Percentiles rank a stretch among this genome's conserved stretches.
These are phyloP conservation scores for Coriolopsis trogii DNA, from an alignment of 1,284 basidiomycete genomes.

Conservation along the genomic window DNA sequence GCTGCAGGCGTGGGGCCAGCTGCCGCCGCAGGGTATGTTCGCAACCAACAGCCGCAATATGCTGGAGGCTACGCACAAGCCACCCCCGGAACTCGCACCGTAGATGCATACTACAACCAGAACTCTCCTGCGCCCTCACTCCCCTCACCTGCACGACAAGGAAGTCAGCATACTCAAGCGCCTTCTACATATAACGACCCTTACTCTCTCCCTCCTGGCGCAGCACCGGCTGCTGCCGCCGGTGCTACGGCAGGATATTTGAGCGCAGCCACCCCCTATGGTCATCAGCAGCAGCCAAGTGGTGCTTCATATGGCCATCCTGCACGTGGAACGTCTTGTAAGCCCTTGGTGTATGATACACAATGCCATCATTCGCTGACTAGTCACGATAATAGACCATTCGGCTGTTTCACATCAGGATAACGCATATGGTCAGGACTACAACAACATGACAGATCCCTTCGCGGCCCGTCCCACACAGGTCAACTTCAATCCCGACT, in stretches of 20 bases:
- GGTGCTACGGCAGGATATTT: constrained; percentile 23
- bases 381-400: constrained; percentile 45
- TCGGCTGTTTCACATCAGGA: constrained; percentile 50
- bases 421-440: constrained; percentile 43
- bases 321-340: constrained; percentile 58
- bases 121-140: constrained; percentile 36
- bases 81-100: constrained; percentile 62
- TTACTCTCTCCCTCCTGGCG: constrained; percentile 15
- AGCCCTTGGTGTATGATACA: constrained; percentile 27
- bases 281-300: constrained; percentile 35
- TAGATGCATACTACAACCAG: constrained; percentile 72
- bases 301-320: constrained; percentile 54
- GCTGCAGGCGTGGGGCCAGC: no score
- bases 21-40: constrained; percentile 28
- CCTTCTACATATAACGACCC: constrained; percentile 40
- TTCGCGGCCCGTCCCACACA: constrained; percentile 43
- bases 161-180: constrained; percentile 46
- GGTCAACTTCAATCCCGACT: constrained; percentile 40
- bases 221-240: constrained; percentile 28
- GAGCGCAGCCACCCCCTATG: constrained; percentile 21
- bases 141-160: constrained; percentile 46
- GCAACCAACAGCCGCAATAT: constrained; percentile 36
- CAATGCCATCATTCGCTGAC: neutral
- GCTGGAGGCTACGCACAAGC: constrained; percentile 65
- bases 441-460: constrained; percentile 48